These are phyloP conservation scores for Lepiota subincarnata DNA, from an alignment of 768 basidiomycete genomes.

Conservation along the genomic window DNA sequence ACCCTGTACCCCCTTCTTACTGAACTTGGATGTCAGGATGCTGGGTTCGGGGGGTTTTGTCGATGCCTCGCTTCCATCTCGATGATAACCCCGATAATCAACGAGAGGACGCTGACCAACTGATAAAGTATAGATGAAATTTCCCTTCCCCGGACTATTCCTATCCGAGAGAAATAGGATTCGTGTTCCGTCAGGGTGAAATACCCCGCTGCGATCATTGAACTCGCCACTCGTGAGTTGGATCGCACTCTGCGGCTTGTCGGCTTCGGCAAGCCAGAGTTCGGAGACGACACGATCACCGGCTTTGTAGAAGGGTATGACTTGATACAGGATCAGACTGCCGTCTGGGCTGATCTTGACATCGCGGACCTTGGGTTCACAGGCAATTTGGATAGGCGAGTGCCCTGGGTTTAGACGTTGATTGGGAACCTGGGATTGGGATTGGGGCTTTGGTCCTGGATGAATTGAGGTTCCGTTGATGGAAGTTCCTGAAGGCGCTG, in stretches of 20 bases:
- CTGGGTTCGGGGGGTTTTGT: slow-evolving; percentile 10
- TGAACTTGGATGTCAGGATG: slow-evolving; percentile 10
- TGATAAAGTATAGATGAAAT: slow-evolving; percentile 1
- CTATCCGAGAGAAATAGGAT: slow-evolving; percentile 30
- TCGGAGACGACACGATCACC: slow-evolving; percentile 19
- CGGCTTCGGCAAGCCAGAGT: slow-evolving; percentile 28
- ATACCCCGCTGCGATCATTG: slow-evolving; percentile 26
- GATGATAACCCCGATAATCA: slow-evolving; percentile 16
- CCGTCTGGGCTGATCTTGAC: slow-evolving; percentile 30
- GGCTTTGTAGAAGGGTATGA: slow-evolving; percentile 26
- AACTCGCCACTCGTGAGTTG: slow-evolving; percentile 24
- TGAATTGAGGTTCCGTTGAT: slow-evolving; percentile 11
- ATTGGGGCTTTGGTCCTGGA: not conserved
- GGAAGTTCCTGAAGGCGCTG: not conserved
- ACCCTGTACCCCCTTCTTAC: slow-evolving; percentile 21
- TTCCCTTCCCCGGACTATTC: slow-evolving; percentile 22
- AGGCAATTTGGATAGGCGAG: slow-evolving; percentile 23
- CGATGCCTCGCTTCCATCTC: slow-evolving; percentile 10
- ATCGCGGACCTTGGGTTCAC: slow-evolving; percentile 28
- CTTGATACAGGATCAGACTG: slow-evolving; percentile 26
- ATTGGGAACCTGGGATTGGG: slow-evolving; percentile 10
- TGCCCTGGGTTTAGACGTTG: slow-evolving; percentile 9
- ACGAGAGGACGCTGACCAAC: slow-evolving; percentile 6
- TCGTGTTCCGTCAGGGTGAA: slow-evolving; percentile 26
- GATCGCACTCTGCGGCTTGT: slow-evolving; percentile 23